Evolutionary conservation across 495 filamentous ascomycete genomes (phyloP).

Genomic region (Podospora pseudocomata): DNA sequence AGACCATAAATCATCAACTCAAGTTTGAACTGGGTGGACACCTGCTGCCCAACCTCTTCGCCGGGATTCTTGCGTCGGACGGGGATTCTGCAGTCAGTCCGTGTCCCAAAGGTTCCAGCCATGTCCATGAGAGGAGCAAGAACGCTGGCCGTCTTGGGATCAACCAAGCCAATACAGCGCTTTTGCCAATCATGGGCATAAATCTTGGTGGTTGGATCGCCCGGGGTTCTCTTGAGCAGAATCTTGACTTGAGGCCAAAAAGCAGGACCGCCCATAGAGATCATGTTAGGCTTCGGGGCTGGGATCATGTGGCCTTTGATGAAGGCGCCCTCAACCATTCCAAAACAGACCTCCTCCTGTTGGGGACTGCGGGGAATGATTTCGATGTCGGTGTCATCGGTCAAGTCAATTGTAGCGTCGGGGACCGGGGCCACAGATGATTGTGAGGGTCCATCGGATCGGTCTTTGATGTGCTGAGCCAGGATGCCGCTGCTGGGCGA

Average conservation of each 20-base stretch:
- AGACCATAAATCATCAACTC: conserved; percentile 78
- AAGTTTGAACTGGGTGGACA: conserved; percentile 53
- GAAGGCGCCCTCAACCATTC: conserved; percentile 65
- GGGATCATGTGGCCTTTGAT: conserved; percentile 67
- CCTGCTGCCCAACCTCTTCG: conserved; percentile 51
- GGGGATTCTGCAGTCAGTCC: conserved; percentile 64
- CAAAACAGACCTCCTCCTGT: conserved; percentile 75
- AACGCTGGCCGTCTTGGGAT: conserved; percentile 61
- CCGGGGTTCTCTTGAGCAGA: conserved; percentile 52
- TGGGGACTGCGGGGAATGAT: conserved; percentile 38
- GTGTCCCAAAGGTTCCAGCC: conserved; percentile 47
- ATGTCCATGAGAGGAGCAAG: conserved; percentile 70
- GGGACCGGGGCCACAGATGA: conserved; percentile 18
- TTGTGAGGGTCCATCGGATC: conserved; percentile 37
- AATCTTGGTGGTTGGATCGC: conserved; percentile 56
- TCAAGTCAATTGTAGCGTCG: conserved; percentile 61
- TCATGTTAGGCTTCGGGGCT: conserved; percentile 55
- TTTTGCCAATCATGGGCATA: conserved; percentile 66
- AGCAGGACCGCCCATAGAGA: conserved; percentile 43
- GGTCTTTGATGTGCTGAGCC: conserved; percentile 60
- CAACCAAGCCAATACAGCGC: conserved; percentile 69
- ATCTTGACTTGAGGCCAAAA: conserved; percentile 75
- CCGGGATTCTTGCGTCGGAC: conserved; percentile 51
- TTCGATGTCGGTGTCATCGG: conserved; percentile 51
- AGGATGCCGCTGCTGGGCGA: conserved; percentile 54